Base-by-base conservation (phyloP, 208 protist genomes). In the Leishmania aethiopica region DNA sequence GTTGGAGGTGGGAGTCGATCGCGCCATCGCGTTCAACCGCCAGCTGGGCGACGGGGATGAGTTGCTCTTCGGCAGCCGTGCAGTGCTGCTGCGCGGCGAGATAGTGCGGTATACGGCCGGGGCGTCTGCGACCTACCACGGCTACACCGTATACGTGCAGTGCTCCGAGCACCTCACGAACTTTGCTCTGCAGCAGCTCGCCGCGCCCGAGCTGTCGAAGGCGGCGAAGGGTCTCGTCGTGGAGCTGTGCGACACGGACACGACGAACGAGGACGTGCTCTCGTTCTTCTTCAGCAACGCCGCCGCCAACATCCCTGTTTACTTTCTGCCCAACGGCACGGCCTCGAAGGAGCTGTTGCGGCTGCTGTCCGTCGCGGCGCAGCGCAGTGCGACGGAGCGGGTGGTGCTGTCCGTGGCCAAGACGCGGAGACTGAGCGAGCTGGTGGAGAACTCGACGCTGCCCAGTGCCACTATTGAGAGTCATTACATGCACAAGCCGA, bases 11-110 rank as follows among this genome's bases (percentile, higher is more conserved):
- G 28, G 53, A 45, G 88, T 94, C 1, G n/a, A 90, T 69, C 89
- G 87, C 57, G 92, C 84, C 53, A 90, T 95, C 75, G 83, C 87
- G 75, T 95, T 92, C 79, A 79, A 91, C 40, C 90, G 93, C 47
- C 85, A 78, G 6, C 57, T 81, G 25, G 71, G 81, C 37, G 66
- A 62, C 40, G 49, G 80, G 3, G 67, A 84, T 47, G 84, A 79
- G 25, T 35, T 28, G 4, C 75, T 74, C 19, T 91, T 86, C 75
- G 92, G 92, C 64, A 92, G 90, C 47, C 87, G 89, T 55, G 55
- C 75, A 22, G 85, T 88, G 25, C 83, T 96, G 28, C 86, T 96
- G 60, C 91, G 91, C 2, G 93, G 93, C 17, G 78, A 84, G 35
- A 77, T 95, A 53, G 71, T 80, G 22, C 78, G 74, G 17, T 95